Evolutionary conservation across 345 rosid genomes (phyloP), one percentile per base, ranked within the genome.

Genomic region (Geranium brycei): DNA sequence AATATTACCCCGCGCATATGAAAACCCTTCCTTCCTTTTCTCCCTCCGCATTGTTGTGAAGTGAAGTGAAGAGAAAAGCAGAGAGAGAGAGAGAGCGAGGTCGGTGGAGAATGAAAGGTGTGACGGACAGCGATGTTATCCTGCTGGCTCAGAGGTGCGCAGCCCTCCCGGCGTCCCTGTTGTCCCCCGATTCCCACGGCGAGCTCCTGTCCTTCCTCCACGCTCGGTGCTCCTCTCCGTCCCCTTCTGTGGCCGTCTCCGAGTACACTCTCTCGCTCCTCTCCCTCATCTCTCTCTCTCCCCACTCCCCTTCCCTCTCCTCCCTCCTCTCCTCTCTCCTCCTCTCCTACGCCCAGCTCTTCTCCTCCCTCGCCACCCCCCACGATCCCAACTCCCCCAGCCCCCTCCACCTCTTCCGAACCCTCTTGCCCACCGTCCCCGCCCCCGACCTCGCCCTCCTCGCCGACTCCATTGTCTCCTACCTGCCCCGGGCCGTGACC

Each of bases 261-360:
- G 91, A 89, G 18, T 89, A 89, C 67, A 66, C 76, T 0, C 53
- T 76, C 58, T 70, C 95, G 66, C 86, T 87, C 16, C 79, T 89
- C 19, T 83, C 87, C 16, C 77, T 89, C 70, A 73, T 89, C 12
- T 83, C 84, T 11, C 74, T 81, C 17, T 79, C 86, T 55, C 91
- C 87, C 0, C 62, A 69, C 19, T 66, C 76, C 47, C 79, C 87
- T 7, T 13, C 73, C 2, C 71, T 85, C 61, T 68, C 82, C 6
- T 75, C 88, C 18, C 86, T 87, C 32, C 82, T 89, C 23, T 77
- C 89, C 4, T 82, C 89, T 16, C 77, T 89, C 51, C 89, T 89
- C 58, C 60, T 80, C 76, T 58, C 79, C 41, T 87, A 89, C 83
- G 69, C 76, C 4, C 65, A 71, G 16, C 75, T 87, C 47, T 83